phyloP scores from a whole-genome alignment of 2,329 filamentous ascomycete species.

The Ceratocystiopsis minuta region DNA sequence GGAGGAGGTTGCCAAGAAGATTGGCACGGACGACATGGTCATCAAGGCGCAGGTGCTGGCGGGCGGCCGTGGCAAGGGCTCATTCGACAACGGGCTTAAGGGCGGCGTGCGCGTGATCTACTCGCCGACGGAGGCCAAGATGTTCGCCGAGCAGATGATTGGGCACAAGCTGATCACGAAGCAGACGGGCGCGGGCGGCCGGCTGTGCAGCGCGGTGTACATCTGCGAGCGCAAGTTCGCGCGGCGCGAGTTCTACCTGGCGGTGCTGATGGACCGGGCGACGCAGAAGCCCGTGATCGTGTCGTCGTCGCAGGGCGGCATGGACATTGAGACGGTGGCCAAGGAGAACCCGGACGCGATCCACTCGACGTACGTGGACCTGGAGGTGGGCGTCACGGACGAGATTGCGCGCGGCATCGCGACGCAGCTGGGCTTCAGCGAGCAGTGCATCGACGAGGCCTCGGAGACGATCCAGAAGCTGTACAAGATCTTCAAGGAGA shows the following conservation, averaged over 20 bases:
- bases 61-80: slow-evolving; percentile 92
- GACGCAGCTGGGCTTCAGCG: slow-evolving; percentile 85
- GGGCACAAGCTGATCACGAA: slow-evolving; percentile 99
- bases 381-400: slow-evolving; percentile 88
- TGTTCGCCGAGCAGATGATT: slow-evolving; percentile 99
- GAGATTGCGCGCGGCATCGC: slow-evolving; percentile 84
- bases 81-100: slow-evolving; percentile 96
- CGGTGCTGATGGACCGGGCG: slow-evolving; percentile 91
- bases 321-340: slow-evolving; percentile 97
- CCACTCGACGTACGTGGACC: slow-evolving; percentile 82
- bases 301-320: slow-evolving; percentile 92
- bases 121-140: slow-evolving; percentile 88
- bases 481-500: slow-evolving; percentile 97
- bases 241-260: slow-evolving; percentile 96
- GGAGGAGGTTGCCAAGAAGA: slow-evolving; percentile 75
- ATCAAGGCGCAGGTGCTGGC: slow-evolving; percentile 99
- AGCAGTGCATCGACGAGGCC: slow-evolving; percentile 91
- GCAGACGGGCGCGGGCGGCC: slow-evolving; percentile 86
- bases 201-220: slow-evolving; percentile 93
- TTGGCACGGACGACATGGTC: slow-evolving; percentile 91
- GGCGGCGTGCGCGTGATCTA: slow-evolving; percentile 97
- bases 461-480: slow-evolving; percentile 96
- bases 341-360: slow-evolving; percentile 97
- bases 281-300: slow-evolving; percentile 89
- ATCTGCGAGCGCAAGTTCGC: slow-evolving; percentile 99